Evolutionary conservation across 1,139 yeast genomes (phyloP), one percentile per base, ranked within the genome.

Genomic region (Diutina pseudorugosa): DNA sequence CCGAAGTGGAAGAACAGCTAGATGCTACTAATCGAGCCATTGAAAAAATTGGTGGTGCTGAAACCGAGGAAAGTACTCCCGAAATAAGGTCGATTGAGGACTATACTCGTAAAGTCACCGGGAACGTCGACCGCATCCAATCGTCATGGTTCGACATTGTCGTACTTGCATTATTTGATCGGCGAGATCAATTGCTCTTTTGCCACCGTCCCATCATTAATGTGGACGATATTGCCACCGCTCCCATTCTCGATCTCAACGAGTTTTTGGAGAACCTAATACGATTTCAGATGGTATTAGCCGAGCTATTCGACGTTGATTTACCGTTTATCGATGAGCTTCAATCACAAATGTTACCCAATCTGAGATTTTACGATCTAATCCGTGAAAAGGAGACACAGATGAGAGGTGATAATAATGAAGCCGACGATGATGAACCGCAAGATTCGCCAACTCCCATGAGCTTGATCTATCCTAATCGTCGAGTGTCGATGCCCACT

Each of bases 241-340:
- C 30, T 19, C 21, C 49, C 2, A 45, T 45, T 25, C 18, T 45
- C 8, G 49, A 45, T 18, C 40, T 74, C 36, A 75, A 74, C 56
- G 71, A 67, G 51, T 73, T 71, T 54, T 60, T 75, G 33, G 79
- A 74, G 57, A 68, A 71, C 55, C 54, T 72, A 47, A 72, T 75
- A 19, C 58, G 55, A 14, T 57, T 72, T n/a, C 77, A 72, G 56
- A 51, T 56, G 5, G 66, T 65, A 12, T 55, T 74, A 8, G 53
- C 61, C 2, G 59, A 58, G 1, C 53, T 73, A 11, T 67, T 73
- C 55, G 58, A 59, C 11, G 53, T 53, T 16, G 55, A 57, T 21
- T 50, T 74, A 20, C 78, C 78, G 1, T 70, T 71, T 54, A 57
- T 73, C 23, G 59, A 58, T 1, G 72, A 71, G 49, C 58, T 75